Conservation (phyloP, 768 basidiomycete genomes). For the Hydnomerulius pinastri region DNA sequence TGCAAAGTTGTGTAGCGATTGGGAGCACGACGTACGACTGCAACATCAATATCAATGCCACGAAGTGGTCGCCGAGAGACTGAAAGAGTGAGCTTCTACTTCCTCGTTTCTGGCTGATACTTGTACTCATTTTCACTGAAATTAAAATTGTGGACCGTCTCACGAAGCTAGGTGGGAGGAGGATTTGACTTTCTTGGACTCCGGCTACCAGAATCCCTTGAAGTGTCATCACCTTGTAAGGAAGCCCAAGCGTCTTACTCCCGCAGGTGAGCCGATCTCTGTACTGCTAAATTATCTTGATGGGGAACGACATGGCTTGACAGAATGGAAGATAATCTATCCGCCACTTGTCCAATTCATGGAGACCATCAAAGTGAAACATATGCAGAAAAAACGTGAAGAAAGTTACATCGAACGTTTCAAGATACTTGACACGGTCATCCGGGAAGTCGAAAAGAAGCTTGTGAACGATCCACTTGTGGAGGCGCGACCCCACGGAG, state of each 20-base stretch:
- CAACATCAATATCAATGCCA: constrained; percentile 2
- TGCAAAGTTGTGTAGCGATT: constrained; percentile 1
- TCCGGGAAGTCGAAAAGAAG: neutral
- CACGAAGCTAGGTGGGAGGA: neutral
- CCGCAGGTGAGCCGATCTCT: neutral
- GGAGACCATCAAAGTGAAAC: neutral
- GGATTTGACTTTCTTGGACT: neutral
- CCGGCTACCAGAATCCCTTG: neutral
- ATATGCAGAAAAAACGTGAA: neutral
- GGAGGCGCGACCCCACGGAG: neutral
- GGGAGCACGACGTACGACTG: neutral
- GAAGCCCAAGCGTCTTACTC: constrained; percentile 3
- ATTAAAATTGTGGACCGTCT: constrained; percentile 5
- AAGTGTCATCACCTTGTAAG: neutral
- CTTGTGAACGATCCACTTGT: neutral
- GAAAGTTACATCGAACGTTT: neutral
- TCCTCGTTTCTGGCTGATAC: neutral
- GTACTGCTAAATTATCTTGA: too few relatives aligned
- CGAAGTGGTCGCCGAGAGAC: constrained; percentile 3
- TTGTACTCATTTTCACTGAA: neutral
- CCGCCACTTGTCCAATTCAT: constrained; percentile 2
- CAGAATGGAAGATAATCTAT: constrained; percentile 13
- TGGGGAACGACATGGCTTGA: too few relatives aligned
- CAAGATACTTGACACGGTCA: neutral
- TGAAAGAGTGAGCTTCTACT: constrained; percentile 1